These are phyloP conservation scores for Lachancea nothofagi DNA, from an alignment of 805 yeast genomes.

Conservation along the genomic window DNA sequence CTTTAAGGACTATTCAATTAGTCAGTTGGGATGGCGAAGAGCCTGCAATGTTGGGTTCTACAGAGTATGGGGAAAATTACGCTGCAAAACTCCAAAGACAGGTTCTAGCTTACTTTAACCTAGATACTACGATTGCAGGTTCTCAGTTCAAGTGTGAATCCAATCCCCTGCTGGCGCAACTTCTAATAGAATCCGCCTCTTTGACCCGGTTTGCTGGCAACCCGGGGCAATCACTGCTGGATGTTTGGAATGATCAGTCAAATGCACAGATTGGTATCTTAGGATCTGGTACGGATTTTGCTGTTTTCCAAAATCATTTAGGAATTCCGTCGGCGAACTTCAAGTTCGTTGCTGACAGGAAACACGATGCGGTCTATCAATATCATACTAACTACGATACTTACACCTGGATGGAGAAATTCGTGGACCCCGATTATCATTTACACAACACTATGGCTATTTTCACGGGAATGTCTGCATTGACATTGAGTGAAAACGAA, in stretches of 20 bases:
- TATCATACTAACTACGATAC: constrained; percentile 57
- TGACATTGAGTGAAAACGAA: constrained; percentile 54
- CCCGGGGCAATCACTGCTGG: constrained; percentile 39
- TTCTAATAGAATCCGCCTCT: constrained; percentile 43
- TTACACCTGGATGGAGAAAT: constrained; percentile 46
- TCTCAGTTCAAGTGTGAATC: constrained; percentile 41
- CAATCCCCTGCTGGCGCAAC: constrained; percentile 50
- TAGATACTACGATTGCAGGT: constrained; percentile 51
- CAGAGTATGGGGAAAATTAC: constrained; percentile 69
- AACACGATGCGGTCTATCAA: constrained; percentile 40
- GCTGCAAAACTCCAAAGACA: constrained; percentile 40
- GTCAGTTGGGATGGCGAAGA: constrained; percentile 84
- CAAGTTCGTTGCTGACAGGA: constrained; percentile 36
- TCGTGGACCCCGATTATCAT: constrained; percentile 47
- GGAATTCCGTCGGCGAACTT: constrained; percentile 60
- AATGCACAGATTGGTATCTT: constrained; percentile 38
- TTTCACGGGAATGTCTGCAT: constrained; percentile 49
- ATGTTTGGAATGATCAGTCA: constrained; percentile 40
- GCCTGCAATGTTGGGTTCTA: constrained; percentile 66
- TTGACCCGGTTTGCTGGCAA: constrained; percentile 39
- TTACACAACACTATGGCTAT: constrained; percentile 55
- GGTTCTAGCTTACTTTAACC: constrained; percentile 49
- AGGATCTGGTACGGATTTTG: constrained; percentile 50
- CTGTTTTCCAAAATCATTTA: constrained; percentile 57
- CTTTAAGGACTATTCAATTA: constrained; percentile 60